Evolutionary conservation across 2,329 filamentous ascomycete species (phyloP), one percentile per base, ranked within the genome.

Genomic region (Penicillium psychrosexuale): DNA sequence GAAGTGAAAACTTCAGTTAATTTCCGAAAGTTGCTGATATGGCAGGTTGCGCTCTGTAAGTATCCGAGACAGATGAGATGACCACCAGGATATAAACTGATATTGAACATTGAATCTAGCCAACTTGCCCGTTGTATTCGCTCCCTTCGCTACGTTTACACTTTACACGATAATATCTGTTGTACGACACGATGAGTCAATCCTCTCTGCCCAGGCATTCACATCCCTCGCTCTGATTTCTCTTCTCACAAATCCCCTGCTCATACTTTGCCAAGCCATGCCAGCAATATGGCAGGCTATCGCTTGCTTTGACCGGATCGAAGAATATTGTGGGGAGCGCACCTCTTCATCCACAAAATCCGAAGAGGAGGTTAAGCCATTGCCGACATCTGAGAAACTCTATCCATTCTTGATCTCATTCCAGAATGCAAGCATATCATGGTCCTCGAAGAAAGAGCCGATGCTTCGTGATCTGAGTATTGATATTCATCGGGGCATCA

Each of bases 141-240:
- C 57, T 7, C 61, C 61, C 33, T 60, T 59, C 17, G 48, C 61
- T 12, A 64, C 61, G 6, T 66, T 66, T 27, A 42, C 53, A n/a
- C 43, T 55, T 8, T 66, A 61, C 19, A 53, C 56, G 6, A 48
- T 53, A n/a, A 48, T 53, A 22, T 37, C 51, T 34, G 51, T 37
- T 13, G 36, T 42, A 15, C 36, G 33, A 42, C 43, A 48, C 37
- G 51, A 48, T 43, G 37, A 15, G 19, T 34, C 36, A 43, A 46
- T 48, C 2, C 30, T 53, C 30, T 42, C 51, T 17, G 51, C 57
- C 3, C 57, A 61, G 28, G 61, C 61, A 38, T 63, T 64, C 24
- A 62, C 64, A 17, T 59, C 55, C 37, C 51, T 67, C 12, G 63
- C 64, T 27, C 50, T 66, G 12, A 64, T 66, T 38, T 60, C 60